Evolutionary conservation across 2,329 filamentous ascomycete genomes (phyloP).

Genomic region (Phyllachora maydis): DNA sequence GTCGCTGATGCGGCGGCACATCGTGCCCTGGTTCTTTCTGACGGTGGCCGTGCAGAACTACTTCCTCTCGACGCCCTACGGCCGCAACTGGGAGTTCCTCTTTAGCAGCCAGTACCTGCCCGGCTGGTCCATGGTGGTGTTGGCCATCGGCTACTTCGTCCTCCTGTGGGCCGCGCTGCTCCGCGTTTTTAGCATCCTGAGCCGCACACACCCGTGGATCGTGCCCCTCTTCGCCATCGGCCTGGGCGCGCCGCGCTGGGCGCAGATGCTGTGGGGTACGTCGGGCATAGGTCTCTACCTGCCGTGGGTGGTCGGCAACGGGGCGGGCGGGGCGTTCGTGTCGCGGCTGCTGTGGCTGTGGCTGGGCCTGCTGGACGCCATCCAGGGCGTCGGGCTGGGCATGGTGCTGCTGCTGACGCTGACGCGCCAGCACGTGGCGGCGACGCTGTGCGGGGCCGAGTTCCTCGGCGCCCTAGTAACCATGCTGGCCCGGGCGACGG

Average conservation of each 20-base stretch:
- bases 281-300: constrained; percentile 38
- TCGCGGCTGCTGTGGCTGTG: constrained; percentile 42
- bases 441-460: constrained; percentile 38
- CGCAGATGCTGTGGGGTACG: constrained; percentile 45
- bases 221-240: constrained; percentile 47
- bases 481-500: constrained; percentile 37
- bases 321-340: constrained; percentile 29
- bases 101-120: constrained; percentile 35
- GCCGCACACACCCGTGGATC: constrained; percentile 42
- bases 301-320: constrained; percentile 37
- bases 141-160: constrained; percentile 32
- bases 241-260: constrained; percentile 43
- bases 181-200: constrained; percentile 28
- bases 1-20: constrained; percentile 38
- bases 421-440: constrained; percentile 42
- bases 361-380: constrained; percentile 42
- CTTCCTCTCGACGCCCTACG: constrained; percentile 44
- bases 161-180: constrained; percentile 32
- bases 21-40: constrained; percentile 46
- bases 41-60: constrained; percentile 45
- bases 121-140: constrained; percentile 31
- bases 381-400: constrained; percentile 46
- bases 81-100: constrained; percentile 45
- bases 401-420: constrained; percentile 47
- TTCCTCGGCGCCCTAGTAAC: constrained; percentile 40